Evolutionary conservation across 768 basidiomycete genomes (phyloP).

Genomic region (Russula sp.): DNA sequence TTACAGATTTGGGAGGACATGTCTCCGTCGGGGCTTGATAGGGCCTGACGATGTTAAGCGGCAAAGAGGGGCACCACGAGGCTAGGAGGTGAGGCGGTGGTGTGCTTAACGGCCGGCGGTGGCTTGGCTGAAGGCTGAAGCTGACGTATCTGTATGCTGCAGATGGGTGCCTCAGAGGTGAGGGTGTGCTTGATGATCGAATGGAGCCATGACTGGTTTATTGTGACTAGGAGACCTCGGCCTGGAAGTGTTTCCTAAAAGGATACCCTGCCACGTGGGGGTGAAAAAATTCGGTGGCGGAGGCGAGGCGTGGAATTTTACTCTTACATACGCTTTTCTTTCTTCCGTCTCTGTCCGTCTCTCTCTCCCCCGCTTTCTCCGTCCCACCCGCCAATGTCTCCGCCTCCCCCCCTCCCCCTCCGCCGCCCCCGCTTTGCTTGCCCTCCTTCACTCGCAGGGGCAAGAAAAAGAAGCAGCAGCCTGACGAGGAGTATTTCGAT

Average conservation of each 20-base stretch:
- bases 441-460: constrained; percentile 29
- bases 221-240: constrained; percentile 7
- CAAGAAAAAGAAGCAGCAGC: constrained; percentile 30
- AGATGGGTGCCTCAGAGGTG: background rate
- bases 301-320: background rate
- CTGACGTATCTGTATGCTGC: constrained; percentile 2
- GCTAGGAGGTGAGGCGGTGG: background rate
- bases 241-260: background rate
- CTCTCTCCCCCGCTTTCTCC: constrained; percentile 1
- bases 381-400: constrained; percentile 20
- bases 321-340: constrained; percentile 8
- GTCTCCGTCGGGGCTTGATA: constrained; percentile 15
- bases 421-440: constrained; percentile 27
- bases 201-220: background rate
- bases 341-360: background rate
- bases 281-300: background rate
- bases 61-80: constrained; percentile 13
- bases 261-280: constrained; percentile 8
- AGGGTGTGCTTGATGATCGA: constrained; percentile 1
- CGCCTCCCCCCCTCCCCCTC: constrained; percentile 24
- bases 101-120: background rate
- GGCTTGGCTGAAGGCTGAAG: background rate
- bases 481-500: constrained; percentile 14
- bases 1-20: background rate
- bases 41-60: background rate